Evolutionary conservation across 768 basidiomycete species (phyloP).

Genomic region (Collybiopsis confluens): DNA sequence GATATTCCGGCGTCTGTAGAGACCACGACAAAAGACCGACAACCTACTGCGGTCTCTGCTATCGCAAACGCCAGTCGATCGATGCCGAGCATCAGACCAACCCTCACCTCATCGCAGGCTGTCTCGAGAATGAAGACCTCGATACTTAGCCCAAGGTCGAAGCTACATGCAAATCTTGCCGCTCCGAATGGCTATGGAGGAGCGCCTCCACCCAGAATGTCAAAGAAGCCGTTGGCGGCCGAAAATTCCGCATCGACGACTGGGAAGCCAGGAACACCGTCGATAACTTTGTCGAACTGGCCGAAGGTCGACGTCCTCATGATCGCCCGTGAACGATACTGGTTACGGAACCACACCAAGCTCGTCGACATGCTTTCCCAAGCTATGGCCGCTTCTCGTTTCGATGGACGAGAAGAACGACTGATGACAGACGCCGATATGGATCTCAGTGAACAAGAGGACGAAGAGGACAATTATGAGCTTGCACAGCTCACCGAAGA

Average conservation of each 20-base stretch:
- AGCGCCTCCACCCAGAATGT: not conserved
- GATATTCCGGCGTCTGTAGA: conserved; percentile 49
- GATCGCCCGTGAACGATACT: conserved; percentile 65
- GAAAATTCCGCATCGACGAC: conserved; percentile 24
- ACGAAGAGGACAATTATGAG: conserved; percentile 42
- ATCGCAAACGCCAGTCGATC: conserved; percentile 52
- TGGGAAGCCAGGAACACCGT: conserved; percentile 56
- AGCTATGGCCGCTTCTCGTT: conserved; percentile 57
- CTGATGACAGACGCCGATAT: conserved; percentile 20
- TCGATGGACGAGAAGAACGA: conserved; percentile 27
- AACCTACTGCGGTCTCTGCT: conserved; percentile 64
- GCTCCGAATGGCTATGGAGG: conserved; percentile 59
- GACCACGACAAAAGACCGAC: conserved; percentile 54
- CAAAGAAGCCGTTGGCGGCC: not conserved
- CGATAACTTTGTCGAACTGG: conserved; percentile 70
- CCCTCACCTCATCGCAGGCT: conserved; percentile 35
- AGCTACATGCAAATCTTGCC: conserved; percentile 65
- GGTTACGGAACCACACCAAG: conserved; percentile 63
- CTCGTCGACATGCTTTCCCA: conserved; percentile 64
- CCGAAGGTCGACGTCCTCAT: conserved; percentile 65
- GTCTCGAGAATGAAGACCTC: conserved; percentile 70
- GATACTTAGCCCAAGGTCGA: conserved; percentile 62
- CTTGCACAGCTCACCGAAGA: conserved; percentile 38
- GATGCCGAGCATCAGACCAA: conserved; percentile 25
- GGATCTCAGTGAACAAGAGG: conserved; percentile 26